Conservation (phyloP, 495 filamentous ascomycete species). For the Penicillium subrubescens region DNA sequence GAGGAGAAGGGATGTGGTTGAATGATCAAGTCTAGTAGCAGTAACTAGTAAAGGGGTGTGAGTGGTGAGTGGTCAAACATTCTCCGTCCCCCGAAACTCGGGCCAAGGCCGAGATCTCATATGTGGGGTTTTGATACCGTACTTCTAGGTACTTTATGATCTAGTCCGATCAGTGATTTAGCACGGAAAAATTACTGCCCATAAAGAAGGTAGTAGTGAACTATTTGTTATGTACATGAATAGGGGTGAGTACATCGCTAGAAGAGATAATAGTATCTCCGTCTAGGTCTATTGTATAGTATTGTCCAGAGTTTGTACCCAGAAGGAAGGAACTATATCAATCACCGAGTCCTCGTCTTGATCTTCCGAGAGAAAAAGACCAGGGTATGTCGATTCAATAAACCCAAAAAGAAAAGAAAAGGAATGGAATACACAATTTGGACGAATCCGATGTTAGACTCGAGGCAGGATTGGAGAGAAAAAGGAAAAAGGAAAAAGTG, state of each 20-base stretch:
- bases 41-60: neutral
- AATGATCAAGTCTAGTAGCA: too few relatives aligned
- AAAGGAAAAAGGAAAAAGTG: neutral
- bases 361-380: neutral
- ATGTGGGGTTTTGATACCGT: neutral
- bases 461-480: neutral
- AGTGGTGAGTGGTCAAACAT: neutral
- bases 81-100: neutral
- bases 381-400: constrained; percentile 4
- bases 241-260: too few relatives aligned
- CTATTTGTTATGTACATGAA: constrained; percentile 1
- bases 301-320: neutral
- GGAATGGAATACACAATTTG: neutral
- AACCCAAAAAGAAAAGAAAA: neutral
- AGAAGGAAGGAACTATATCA: neutral
- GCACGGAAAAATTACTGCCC: neutral
- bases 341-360: neutral
- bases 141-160: neutral
- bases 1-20: neutral
- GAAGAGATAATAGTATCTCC: neutral
- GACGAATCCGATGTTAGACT: neutral
- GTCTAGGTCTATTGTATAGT: neutral
- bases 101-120: neutral
- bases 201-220: neutral
- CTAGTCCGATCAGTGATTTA: neutral